Evolutionary conservation across 768 basidiomycete species (phyloP).

Genomic region (Trametes cingulata): DNA sequence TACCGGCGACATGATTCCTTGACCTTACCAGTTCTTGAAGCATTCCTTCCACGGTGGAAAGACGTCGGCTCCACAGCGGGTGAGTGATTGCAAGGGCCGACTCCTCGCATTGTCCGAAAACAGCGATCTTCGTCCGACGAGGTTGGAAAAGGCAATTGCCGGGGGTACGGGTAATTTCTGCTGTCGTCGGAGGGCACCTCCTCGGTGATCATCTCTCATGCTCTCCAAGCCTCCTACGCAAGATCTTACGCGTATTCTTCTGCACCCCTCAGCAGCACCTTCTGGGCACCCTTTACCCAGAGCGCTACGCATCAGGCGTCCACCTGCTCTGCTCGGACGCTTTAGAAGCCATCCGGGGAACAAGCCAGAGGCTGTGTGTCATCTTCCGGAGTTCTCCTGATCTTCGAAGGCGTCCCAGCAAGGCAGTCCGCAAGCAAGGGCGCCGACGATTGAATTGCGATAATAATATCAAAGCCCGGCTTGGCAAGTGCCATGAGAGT

Average conservation of each 20-base stretch:
- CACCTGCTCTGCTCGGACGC: conserved; percentile 19
- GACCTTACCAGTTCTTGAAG: neutral
- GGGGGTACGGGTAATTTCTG: neutral
- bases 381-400: conserved; percentile 19
- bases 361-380: conserved; percentile 24
- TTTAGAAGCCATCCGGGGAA: conserved; percentile 24
- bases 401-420: conserved; percentile 14
- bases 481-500: conserved; percentile 17
- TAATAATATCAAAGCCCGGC: conserved; percentile 13
- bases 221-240: conserved; percentile 1
- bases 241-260: neutral
- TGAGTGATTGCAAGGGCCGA: neutral
- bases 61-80: conserved; percentile 5
- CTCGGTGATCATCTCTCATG: neutral
- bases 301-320: neutral
- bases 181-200: neutral
- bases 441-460: conserved; percentile 18
- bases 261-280: no score
- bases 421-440: conserved; percentile 14
- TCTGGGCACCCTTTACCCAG: conserved; percentile 11
- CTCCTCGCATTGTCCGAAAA: neutral
- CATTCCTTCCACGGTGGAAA: conserved; percentile 4
- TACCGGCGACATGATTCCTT: neutral
- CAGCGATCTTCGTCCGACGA: neutral
- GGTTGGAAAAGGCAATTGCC: neutral